phyloP scores from a whole-genome alignment of 768 basidiomycete genomes.

The Crassisporium funariophilum region DNA sequence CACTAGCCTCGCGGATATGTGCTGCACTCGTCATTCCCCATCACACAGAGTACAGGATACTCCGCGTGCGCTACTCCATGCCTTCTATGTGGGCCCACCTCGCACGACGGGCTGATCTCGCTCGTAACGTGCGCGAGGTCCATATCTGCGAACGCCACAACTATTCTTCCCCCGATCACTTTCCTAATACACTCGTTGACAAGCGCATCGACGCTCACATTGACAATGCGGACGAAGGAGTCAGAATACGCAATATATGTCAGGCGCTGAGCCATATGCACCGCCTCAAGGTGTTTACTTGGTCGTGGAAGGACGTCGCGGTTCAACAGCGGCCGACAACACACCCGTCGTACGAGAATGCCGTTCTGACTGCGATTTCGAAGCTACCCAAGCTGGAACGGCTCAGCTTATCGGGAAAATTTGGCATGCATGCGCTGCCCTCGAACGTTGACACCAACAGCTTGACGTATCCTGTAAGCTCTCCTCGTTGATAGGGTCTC shows the following conservation, averaged over 20 bases:
- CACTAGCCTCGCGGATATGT: constrained; percentile 41
- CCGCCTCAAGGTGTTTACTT: constrained; percentile 43
- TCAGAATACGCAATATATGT: constrained; percentile 39
- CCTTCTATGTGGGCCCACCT: constrained; percentile 53
- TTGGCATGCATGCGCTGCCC: constrained; percentile 39
- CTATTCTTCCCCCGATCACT: constrained; percentile 40
- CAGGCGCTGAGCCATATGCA: constrained; percentile 44
- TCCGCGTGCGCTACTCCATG: constrained; percentile 43
- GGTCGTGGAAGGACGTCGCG: constrained; percentile 36
- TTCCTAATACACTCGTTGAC: constrained; percentile 41
- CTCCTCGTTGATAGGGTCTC: background rate
- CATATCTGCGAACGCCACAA: constrained; percentile 44
- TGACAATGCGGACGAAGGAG: constrained; percentile 32
- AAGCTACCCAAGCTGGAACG: constrained; percentile 32
- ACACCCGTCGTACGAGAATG: constrained; percentile 39
- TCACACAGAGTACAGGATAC: constrained; percentile 52
- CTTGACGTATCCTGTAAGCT: constrained; percentile 41
- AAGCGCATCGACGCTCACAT: constrained; percentile 20
- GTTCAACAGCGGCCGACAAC: constrained; percentile 31
- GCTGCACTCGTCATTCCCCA: constrained; percentile 42
- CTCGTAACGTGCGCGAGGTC: constrained; percentile 48
- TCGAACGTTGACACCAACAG: constrained; percentile 30
- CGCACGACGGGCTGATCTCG: constrained; percentile 48
- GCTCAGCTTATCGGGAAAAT: constrained; percentile 39
- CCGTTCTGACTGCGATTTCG: constrained; percentile 35